These are phyloP conservation scores for Arthrobotrys conoides DNA, from an alignment of 2,329 filamentous ascomycete genomes.

Conservation along the genomic window DNA sequence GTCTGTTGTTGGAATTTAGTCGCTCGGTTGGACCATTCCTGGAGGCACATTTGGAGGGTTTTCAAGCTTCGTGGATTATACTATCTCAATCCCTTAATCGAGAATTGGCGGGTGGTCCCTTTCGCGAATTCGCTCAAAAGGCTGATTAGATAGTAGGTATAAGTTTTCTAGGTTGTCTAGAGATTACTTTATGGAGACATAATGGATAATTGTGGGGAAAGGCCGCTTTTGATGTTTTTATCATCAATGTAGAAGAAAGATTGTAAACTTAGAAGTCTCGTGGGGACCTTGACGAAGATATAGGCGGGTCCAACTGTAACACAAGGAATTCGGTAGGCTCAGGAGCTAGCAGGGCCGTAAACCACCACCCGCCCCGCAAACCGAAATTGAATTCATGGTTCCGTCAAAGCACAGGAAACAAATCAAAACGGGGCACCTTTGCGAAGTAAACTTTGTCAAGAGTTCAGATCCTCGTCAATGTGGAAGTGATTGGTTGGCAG, in stretches of 20 bases:
- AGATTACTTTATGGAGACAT: neutral
- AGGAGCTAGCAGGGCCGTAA: neutral
- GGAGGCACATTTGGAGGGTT: neutral
- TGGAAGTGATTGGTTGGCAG: slow-evolving; percentile 13
- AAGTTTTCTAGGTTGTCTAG: neutral
- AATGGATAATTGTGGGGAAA: neutral
- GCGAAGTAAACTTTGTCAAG: slow-evolving; percentile 4
- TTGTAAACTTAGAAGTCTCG: slow-evolving; percentile 8
- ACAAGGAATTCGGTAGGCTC: slow-evolving; percentile 10
- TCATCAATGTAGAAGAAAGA: neutral
- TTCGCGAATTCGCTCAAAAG: neutral
- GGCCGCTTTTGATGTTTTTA: neutral
- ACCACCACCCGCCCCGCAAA: slow-evolving; percentile 5
- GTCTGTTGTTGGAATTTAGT: slow-evolving; percentile 1
- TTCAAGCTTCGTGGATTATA: neutral
- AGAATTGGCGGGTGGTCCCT: neutral
- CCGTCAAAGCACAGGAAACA: slow-evolving; percentile 4
- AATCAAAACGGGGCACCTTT: slow-evolving; percentile 3
- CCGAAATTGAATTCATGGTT: slow-evolving; percentile 1
- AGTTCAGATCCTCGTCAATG: neutral
- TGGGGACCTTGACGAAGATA: slow-evolving; percentile 23
- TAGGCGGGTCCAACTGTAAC: slow-evolving; percentile 22
- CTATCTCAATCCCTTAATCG: neutral
- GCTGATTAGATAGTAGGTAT: neutral
- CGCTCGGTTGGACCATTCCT: slow-evolving; percentile 9